Evolutionary conservation across 2,329 filamentous ascomycete genomes (phyloP), one percentile per base, ranked within the genome.

Genomic region (Aspergillus sojae): DNA sequence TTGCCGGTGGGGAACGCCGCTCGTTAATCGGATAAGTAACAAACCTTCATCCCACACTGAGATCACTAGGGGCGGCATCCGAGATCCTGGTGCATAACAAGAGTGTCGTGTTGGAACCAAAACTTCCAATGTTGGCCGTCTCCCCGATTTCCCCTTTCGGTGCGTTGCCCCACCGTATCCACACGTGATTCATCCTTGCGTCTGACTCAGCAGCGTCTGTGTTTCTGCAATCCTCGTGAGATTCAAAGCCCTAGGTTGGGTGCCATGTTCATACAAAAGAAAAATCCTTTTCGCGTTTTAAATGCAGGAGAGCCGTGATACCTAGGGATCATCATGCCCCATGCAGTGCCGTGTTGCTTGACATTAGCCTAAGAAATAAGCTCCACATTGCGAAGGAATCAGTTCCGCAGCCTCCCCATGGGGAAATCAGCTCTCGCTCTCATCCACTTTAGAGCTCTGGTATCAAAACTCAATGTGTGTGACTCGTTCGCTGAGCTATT

Each of bases 141-240:
- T 61, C 57, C 65, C 68, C 68, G 69, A 67, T 70, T 71, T 64
- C 69, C 68, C 45, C 30, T 67, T 69, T 55, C 63, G 45, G 68
- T 36, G 23, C 12, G 43, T 41, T 58, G 48, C 64, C 62, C 67
- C 62, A 62, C 65, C 30, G 23, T 4, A n/a, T n/a, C 28, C 19
- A 61, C 68, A 70, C 67, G 67, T 70, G 69, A 64, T 60, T 26
- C 52, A 23, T 55, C n/a, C 46, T 46, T 39, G 9, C 14, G 12
- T 28, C 43, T 65, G 60, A 66, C 61, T 66, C 61, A 65, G 61
- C 61, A 21, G 32, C 16, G n/a, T 36, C 11, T 21, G 30, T 45
- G 53, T 32, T 45, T 41, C 21, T 46, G 14, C 34, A 36, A 36
- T 23, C 4, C 21, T 28, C 12, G 16, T 14, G 48, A 12, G n/a